Evolutionary conservation across 1,284 basidiomycete genomes (phyloP).

Genomic region (Apiotrichum siamense): DNA sequence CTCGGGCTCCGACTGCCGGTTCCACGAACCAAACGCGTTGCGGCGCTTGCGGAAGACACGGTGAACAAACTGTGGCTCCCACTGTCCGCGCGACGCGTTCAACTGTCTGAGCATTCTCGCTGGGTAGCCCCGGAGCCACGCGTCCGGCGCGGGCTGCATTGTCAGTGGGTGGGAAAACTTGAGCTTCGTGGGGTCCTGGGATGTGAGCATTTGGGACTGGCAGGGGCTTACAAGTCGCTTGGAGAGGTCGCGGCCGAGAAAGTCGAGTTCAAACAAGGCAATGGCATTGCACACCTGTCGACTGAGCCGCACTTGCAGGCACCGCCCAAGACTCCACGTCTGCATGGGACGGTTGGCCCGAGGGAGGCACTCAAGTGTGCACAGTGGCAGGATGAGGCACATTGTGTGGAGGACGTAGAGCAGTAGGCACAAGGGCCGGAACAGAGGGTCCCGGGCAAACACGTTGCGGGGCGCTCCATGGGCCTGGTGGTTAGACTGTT

Average conservation of each 20-base stretch:
- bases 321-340: conserved; percentile 32
- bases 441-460: conserved; percentile 25
- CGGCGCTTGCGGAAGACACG: conserved; percentile 19
- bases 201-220: not conserved
- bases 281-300: conserved; percentile 32
- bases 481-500: too few relatives aligned
- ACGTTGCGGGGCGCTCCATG: conserved; percentile 24
- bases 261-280: conserved; percentile 40
- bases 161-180: conserved; percentile 33
- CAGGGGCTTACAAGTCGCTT: conserved; percentile 23
- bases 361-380: conserved; percentile 31
- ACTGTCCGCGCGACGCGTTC: conserved; percentile 24
- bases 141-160: conserved; percentile 27
- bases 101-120: conserved; percentile 22
- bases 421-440: conserved; percentile 32
- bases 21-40: too few relatives aligned
- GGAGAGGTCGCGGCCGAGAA: conserved; percentile 33
- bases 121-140: conserved; percentile 32
- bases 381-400: conserved; percentile 32
- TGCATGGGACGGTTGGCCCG: conserved; percentile 25
- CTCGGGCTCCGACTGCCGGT: conserved; percentile 8
- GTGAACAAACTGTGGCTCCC: conserved; percentile 32
- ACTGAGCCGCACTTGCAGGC: conserved; percentile 34
- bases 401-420: conserved; percentile 28
- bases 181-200: conserved; percentile 27